Conservation (phyloP, 805 yeast species). For the Candida odintsovae region DNA sequence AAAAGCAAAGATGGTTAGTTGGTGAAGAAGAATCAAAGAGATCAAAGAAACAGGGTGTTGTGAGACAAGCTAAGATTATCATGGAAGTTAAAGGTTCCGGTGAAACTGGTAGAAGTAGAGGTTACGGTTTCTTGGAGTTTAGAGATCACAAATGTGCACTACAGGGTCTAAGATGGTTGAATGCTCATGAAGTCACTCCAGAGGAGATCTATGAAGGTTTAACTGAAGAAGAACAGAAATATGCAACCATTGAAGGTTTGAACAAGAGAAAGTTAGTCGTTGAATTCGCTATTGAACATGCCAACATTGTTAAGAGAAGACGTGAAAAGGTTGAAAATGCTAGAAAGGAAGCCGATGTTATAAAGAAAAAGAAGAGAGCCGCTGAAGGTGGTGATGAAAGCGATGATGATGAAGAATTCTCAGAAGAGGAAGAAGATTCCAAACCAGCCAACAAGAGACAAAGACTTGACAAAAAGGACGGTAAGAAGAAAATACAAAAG, state of each 20-base stretch:
- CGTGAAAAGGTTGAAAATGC: constrained; percentile 53
- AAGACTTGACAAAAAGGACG: constrained; percentile 3
- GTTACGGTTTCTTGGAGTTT: constrained; percentile 92
- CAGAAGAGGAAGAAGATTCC: constrained; percentile 12
- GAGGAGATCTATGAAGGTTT: constrained; percentile 71
- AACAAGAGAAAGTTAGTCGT: constrained; percentile 72
- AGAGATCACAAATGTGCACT: constrained; percentile 89
- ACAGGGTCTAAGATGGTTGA: constrained; percentile 96
- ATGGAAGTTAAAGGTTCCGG: constrained; percentile 90
- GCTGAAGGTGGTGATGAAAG: constrained; percentile 1
- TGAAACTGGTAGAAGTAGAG: constrained; percentile 85
- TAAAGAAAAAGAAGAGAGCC: constrained; percentile 23
- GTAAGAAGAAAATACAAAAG: constrained; percentile 13
- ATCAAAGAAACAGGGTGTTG: constrained; percentile 81
- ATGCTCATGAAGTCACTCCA: constrained; percentile 78
- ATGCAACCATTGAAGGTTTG: constrained; percentile 46
- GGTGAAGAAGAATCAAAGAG: constrained; percentile 46
- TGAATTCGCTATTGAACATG: constrained; percentile 95
- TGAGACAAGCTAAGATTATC: constrained; percentile 87
- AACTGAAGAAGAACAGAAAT: constrained; percentile 58
- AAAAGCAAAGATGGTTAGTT: constrained; percentile 40
- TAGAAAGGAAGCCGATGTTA: constrained; percentile 25
- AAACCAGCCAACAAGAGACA: constrained; percentile 13
- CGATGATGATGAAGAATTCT: constrained; percentile 16
- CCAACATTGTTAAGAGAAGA: constrained; percentile 89